phyloP scores from a whole-genome alignment of 2,329 filamentous ascomycete genomes.

The Trichoderma brevicompactum region DNA sequence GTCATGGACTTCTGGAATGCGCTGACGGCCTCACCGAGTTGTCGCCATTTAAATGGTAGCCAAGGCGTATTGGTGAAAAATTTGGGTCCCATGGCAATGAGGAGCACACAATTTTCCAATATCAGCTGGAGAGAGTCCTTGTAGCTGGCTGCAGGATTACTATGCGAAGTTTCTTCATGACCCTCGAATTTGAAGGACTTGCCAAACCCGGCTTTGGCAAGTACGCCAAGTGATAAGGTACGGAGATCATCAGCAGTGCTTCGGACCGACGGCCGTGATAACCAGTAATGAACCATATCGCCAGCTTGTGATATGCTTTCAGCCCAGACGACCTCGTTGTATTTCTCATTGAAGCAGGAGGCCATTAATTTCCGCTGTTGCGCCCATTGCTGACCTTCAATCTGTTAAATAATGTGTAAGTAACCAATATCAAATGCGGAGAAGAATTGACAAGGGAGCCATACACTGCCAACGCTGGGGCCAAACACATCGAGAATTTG shows the following conservation, averaged over 20 bases:
- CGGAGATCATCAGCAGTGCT: conserved; percentile 9
- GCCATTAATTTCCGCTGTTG: conserved; percentile 28
- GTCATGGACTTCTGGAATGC: neutral
- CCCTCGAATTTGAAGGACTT: conserved; percentile 22
- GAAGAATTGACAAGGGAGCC: neutral
- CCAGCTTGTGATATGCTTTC: conserved; percentile 21
- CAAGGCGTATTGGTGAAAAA: neutral
- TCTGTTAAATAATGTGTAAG: conserved; percentile 2
- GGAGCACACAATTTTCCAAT: conserved; percentile 16
- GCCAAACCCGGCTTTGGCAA: conserved; percentile 16
- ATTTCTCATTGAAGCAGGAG: conserved; percentile 25
- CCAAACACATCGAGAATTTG: neutral
- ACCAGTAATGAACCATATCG: conserved; percentile 24
- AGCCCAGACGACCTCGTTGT: conserved; percentile 29
- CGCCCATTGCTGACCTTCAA: conserved; percentile 27
- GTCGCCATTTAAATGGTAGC: neutral
- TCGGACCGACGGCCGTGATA: neutral
- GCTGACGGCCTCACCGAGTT: neutral
- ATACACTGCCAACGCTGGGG: neutral
- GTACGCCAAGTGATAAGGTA: conserved; percentile 11
- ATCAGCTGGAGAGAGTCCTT: conserved; percentile 22
- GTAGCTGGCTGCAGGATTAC: conserved; percentile 3
- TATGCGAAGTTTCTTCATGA: neutral
- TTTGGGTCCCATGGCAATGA: conserved; percentile 4
- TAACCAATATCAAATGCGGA: neutral